These are phyloP conservation scores for Crithidia expoeki DNA, from an alignment of 208 protist genomes.

Conservation along the genomic window DNA sequence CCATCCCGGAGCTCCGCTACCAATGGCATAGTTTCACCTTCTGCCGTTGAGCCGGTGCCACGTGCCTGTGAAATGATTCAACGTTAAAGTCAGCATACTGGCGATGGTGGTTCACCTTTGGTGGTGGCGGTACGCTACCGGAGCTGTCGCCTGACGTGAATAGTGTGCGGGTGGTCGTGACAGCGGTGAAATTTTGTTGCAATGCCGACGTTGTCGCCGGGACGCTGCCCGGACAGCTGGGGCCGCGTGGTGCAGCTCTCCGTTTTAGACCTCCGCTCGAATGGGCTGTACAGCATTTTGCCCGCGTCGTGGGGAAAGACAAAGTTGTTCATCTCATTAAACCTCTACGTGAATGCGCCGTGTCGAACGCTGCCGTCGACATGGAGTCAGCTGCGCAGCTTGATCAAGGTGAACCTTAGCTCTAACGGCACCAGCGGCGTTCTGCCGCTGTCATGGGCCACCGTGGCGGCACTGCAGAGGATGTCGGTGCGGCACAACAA, in stretches of 20 bases:
- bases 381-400: neutral
- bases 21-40: neutral
- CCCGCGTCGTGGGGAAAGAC: neutral
- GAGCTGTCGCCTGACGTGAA: neutral
- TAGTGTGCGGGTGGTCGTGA: neutral
- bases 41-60: neutral
- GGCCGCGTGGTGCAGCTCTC: neutral
- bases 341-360: neutral
- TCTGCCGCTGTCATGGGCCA: neutral
- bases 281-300: neutral
- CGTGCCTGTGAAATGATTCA: neutral
- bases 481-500: neutral
- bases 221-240: neutral
- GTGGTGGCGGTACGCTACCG: neutral
- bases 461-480: neutral
- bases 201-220: neutral
- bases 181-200: neutral
- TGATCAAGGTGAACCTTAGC: neutral
- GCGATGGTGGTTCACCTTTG: neutral
- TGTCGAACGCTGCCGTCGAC: neutral
- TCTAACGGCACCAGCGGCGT: neutral
- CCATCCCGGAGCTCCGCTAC: neutral
- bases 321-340: neutral
- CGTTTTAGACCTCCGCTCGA: neutral
- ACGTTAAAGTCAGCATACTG: neutral